Evolutionary conservation across 2,329 filamentous ascomycete genomes (phyloP).

Genomic region (Penicillium sp.): DNA sequence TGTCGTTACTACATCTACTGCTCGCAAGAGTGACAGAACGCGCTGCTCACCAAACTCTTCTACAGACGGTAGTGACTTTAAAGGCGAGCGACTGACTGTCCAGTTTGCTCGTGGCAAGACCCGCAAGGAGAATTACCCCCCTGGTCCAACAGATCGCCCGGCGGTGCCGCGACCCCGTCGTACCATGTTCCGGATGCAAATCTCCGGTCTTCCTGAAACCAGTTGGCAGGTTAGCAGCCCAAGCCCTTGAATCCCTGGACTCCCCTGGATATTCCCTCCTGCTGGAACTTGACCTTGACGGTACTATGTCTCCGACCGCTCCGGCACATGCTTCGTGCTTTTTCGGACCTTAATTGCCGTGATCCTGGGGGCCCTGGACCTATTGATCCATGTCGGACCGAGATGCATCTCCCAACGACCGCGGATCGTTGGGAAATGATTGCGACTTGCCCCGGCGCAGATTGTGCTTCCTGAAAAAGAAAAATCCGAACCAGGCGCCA

Average conservation of each 20-base stretch:
- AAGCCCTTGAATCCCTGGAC: slow-evolving; percentile 28
- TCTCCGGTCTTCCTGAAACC: slow-evolving; percentile 96
- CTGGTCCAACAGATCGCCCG: slow-evolving; percentile 57
- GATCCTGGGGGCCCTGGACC: slow-evolving; percentile 10
- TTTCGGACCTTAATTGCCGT: slow-evolving; percentile 4
- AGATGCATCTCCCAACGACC: not conserved
- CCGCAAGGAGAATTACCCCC: slow-evolving; percentile 56
- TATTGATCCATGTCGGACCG: slow-evolving; percentile 2
- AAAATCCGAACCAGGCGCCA: slow-evolving; percentile 1
- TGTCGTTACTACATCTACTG: slow-evolving; percentile 30
- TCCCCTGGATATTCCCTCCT: slow-evolving; percentile 9
- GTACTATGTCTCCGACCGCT: too few species aligned
- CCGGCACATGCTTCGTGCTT: slow-evolving; percentile 2
- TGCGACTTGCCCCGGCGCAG: too few species aligned
- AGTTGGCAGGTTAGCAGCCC: slow-evolving; percentile 97
- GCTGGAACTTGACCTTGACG: not conserved
- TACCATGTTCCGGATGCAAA: slow-evolving; percentile 94
- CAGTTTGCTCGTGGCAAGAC: slow-evolving; percentile 92
- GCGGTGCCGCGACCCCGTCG: slow-evolving; percentile 73
- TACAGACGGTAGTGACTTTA: slow-evolving; percentile 92
- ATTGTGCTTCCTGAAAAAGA: not conserved
- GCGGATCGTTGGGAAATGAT: too few species aligned
- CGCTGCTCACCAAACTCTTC: slow-evolving; percentile 38
- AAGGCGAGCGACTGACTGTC: slow-evolving; percentile 94
- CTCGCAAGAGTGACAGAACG: slow-evolving; percentile 32